These are phyloP conservation scores for Geranium incanum DNA, from an alignment of 441 rosid species.

Conservation along the genomic window DNA sequence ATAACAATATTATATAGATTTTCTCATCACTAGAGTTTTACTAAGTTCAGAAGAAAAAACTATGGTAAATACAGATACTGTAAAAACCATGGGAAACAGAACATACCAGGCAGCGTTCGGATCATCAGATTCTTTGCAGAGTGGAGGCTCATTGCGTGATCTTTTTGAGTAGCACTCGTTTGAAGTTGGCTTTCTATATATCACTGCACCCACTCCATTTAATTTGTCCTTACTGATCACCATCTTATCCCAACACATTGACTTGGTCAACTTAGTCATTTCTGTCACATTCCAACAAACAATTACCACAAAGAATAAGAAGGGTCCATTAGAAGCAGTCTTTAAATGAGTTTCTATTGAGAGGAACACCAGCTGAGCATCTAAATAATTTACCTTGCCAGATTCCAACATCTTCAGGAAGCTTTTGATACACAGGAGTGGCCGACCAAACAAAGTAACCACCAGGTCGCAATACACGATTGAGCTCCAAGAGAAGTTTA, in stretches of 20 bases:
- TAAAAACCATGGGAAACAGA: slow-evolving; percentile 19
- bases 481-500: slow-evolving; percentile 68
- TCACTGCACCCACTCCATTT: slow-evolving; percentile 64
- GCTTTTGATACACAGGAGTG: slow-evolving; percentile 83
- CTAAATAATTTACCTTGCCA: slow-evolving; percentile 54
- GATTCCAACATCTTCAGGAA: slow-evolving; percentile 60
- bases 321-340: neutral
- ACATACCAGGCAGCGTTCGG: slow-evolving; percentile 81
- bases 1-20: neutral
- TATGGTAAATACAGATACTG: slow-evolving; percentile 36
- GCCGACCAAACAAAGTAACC: slow-evolving; percentile 96
- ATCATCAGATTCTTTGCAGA: slow-evolving; percentile 69
- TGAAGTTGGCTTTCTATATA: slow-evolving; percentile 63
- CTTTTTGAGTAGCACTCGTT: slow-evolving; percentile 81
- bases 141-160: slow-evolving; percentile 50
- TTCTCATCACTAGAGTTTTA: neutral
- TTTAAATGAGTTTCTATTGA: slow-evolving; percentile 6
- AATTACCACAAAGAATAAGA: neutral
- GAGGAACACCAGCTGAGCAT: neutral
- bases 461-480: slow-evolving; percentile 75
- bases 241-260: slow-evolving; percentile 87
- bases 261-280: slow-evolving; percentile 57
- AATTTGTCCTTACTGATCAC: slow-evolving; percentile 68
- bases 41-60: neutral
- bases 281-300: slow-evolving; percentile 28